Evolutionary conservation across 257 asterid species (phyloP), one percentile per base, ranked within the genome.

Genomic region (Perilla frutescens): DNA sequence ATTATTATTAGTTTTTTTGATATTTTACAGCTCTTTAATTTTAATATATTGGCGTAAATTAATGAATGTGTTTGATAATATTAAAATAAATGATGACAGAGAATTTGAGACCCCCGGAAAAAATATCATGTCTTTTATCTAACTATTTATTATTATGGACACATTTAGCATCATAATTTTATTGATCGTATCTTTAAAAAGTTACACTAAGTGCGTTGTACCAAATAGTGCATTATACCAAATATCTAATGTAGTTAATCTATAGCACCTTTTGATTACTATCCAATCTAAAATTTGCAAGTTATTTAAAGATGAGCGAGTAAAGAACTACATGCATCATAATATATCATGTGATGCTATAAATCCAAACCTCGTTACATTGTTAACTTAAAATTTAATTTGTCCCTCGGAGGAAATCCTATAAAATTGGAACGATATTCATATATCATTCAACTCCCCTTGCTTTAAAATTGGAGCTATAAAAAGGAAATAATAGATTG

Each of bases 191-290:
- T 20, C 26, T 34, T 34, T 34, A 34, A 2, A 34, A 34, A 34
- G 1, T 4, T 9, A 9, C 36, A 13, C 10, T 37, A n/a, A 37
- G 48, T 61, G 50, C 67, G 14, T 7, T 39, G 67, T 61, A 61
- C 67, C 31, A 36, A 13, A 60, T 60, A 29, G 70, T 66, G 71
- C 70, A 44, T 6, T 64, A 56, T 64, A 64, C 70, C 69, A 20
- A 8, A 63, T 63, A 43, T 63, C 12, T 12, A 64, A 4, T 26
- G 26, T 45, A 45, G 70, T 29, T 65, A 15, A 10, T n/a, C 44
- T 31, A 15, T 61, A 39, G 32, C 6, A 61, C 32, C 66, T 32
- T 61, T 8, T 10, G 10, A 64, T 64, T 44, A 63, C 6, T 26
- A 64, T 26, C 20, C 41, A 11, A 26, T 44, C 43, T 44, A 64